These are phyloP conservation scores for Diaporthe sp. DNA, from an alignment of 2,329 filamentous ascomycete species.

Conservation along the genomic window DNA sequence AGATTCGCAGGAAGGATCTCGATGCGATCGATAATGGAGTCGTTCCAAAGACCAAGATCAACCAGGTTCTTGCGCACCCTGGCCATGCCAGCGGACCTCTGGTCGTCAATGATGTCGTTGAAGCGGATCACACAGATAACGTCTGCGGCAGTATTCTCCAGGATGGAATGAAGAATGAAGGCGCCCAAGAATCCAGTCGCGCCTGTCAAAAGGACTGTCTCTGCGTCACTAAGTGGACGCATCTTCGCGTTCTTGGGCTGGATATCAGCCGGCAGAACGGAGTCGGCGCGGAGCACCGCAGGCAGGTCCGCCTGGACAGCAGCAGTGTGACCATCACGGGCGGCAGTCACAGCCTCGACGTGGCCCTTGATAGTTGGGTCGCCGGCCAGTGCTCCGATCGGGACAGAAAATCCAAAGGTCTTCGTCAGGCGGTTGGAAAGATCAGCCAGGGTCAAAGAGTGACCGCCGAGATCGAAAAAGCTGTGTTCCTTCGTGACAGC, in stretches of 20 bases:
- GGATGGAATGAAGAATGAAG: constrained; percentile 77
- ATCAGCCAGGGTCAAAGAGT: constrained; percentile 83
- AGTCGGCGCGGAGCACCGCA: constrained; percentile 76
- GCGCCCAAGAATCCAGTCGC: constrained; percentile 83
- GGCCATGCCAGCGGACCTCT: constrained; percentile 76
- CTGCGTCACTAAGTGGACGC: constrained; percentile 72
- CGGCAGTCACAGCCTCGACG: constrained; percentile 76
- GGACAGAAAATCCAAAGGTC: constrained; percentile 80
- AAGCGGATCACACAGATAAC: constrained; percentile 83
- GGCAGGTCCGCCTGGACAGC: constrained; percentile 83
- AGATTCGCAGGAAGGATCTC: constrained; percentile 82
- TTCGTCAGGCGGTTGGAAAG: constrained; percentile 78
- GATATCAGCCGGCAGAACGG: constrained; percentile 78
- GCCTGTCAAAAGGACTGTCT: constrained; percentile 80
- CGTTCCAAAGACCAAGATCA: constrained; percentile 83
- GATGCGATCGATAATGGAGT: constrained; percentile 82
- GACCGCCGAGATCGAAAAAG: constrained; percentile 86
- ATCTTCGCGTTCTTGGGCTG: constrained; percentile 67
- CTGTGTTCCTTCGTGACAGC: constrained; percentile 78
- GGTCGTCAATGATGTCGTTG: constrained; percentile 74
- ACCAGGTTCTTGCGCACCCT: constrained; percentile 81
- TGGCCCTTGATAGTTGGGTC: constrained; percentile 81
- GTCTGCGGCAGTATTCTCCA: constrained; percentile 77
- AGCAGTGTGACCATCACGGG: constrained; percentile 79
- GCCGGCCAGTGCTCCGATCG: constrained; percentile 78